phyloP scores from a whole-genome alignment of 768 basidiomycete genomes.

The Russula compacta region DNA sequence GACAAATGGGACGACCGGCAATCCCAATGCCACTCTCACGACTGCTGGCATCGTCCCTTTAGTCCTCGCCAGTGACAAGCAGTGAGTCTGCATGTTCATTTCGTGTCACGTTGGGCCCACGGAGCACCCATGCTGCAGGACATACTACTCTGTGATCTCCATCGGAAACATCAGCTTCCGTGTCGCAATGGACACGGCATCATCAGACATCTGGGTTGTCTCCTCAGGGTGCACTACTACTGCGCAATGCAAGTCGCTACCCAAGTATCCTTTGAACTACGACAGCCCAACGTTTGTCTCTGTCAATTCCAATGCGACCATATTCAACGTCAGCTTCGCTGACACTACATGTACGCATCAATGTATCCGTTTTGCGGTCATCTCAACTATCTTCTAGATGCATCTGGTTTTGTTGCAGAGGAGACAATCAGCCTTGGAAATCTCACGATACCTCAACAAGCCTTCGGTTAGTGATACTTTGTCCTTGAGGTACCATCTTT shows the following conservation, averaged over 20 bases:
- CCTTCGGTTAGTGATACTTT: constrained; percentile 44
- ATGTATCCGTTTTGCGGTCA: background rate
- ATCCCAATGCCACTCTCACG: background rate
- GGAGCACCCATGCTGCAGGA: constrained; percentile 31
- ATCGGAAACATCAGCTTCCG: constrained; percentile 58
- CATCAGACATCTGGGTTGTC: constrained; percentile 62
- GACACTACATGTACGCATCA: constrained; percentile 55
- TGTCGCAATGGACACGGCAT: constrained; percentile 66
- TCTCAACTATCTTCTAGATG: constrained; percentile 34
- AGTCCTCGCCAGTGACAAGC: constrained; percentile 13
- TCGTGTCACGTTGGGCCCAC: background rate
- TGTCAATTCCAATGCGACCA: constrained; percentile 52
- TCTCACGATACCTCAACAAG: constrained; percentile 50
- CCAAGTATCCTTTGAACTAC: constrained; percentile 64
- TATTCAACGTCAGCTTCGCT: constrained; percentile 51
- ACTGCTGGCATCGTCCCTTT: constrained; percentile 7
- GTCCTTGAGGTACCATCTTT: background rate
- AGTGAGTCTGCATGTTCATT: constrained; percentile 7
- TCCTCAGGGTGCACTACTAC: constrained; percentile 52
- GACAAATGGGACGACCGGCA: constrained; percentile 3
- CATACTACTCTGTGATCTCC: constrained; percentile 56
- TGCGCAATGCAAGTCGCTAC: constrained; percentile 44
- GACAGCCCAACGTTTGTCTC: constrained; percentile 54
- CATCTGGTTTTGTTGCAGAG: constrained; percentile 59
- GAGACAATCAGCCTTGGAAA: constrained; percentile 56